Base-by-base conservation (phyloP, 73 alveolate genomes). In the Symbiodinium pilosum region DNA sequence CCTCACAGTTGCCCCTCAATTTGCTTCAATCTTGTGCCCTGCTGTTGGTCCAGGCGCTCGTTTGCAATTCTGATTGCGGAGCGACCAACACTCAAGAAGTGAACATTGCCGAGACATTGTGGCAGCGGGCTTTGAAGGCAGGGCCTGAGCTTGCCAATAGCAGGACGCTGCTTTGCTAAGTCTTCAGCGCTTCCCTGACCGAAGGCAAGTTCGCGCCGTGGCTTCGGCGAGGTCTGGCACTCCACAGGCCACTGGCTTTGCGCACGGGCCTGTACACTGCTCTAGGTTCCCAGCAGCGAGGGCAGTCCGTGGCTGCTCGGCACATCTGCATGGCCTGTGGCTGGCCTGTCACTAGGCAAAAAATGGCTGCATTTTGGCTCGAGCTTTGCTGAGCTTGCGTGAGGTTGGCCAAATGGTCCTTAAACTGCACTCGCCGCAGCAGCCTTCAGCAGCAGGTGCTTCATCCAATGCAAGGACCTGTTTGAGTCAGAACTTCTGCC, bases 301-400 rank as follows among this genome's bases (percentile, higher is more conserved):
- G 94, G 94, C 73, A 85, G 86, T 56, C 85, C 94, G 9, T 87
- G 94, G 94, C 94, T 87, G 94, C 73, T 87, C 26, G 85, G 94
- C 32, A 87, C 95, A 16, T 59, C 95, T 30, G 43, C 87, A 11
- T 88, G 95, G 95, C 95, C 95, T 11, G 40, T 64, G 28, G 95
- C 95, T 21, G 71, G 73, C 6, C 87, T 88, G 34, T 30, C 68
- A 47, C 81, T 64, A 28, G 81, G 59, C 14, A 9, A 47, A 6
- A 47, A 47, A 47, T 47, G 59, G 59, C 14, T 47, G 59, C 14
- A 9, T 47, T 6, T 6, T 47, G 59, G 21, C 59, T 9, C 59
- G 6, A 6, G 59, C 21, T 6, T 47, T 47, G 59, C 59, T 47
- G 59, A 47, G 59, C 59, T 14, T 47, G 6, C 21, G 59, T 47